Percentiles rank a stretch among this genome's conserved stretches.
Conservation (phyloP, 202 grass and related monocot species). For the Miscanthus sacchariflorus region DNA sequence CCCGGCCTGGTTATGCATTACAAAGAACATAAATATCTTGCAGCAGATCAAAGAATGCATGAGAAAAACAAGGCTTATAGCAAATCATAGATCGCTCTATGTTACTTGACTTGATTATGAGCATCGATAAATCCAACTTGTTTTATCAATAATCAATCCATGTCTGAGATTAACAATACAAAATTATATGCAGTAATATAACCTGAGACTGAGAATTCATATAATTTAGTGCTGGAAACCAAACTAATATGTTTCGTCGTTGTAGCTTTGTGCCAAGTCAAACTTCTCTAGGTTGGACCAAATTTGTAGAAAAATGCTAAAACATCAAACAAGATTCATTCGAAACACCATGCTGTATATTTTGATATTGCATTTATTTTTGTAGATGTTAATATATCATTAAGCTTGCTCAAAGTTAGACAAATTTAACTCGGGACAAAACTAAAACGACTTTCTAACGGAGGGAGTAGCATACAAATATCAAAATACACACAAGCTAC, state of each 20-base stretch:
- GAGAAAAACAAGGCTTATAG: slow-evolving; percentile 5
- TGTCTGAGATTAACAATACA: slow-evolving; percentile 10
- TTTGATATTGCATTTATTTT: background rate
- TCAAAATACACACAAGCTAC: background rate
- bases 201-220: background rate
- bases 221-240: background rate
- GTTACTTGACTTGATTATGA: background rate
- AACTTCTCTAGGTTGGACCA: background rate
- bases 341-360: background rate
- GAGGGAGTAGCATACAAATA: background rate
- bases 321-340: background rate
- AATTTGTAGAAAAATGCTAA: background rate
- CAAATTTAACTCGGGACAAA: background rate
- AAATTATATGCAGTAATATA: background rate
- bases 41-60: slow-evolving; percentile 3
- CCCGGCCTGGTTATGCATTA: background rate
- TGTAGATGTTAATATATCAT: background rate
- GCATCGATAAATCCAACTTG: background rate
- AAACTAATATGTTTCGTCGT: background rate
- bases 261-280: background rate
- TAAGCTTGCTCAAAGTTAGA: background rate
- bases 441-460: background rate
- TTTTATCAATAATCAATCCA: background rate
- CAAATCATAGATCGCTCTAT: background rate
- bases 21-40: background rate